Conservation (phyloP, 2,329 filamentous ascomycete genomes). For the Xylariaceae sp. region DNA sequence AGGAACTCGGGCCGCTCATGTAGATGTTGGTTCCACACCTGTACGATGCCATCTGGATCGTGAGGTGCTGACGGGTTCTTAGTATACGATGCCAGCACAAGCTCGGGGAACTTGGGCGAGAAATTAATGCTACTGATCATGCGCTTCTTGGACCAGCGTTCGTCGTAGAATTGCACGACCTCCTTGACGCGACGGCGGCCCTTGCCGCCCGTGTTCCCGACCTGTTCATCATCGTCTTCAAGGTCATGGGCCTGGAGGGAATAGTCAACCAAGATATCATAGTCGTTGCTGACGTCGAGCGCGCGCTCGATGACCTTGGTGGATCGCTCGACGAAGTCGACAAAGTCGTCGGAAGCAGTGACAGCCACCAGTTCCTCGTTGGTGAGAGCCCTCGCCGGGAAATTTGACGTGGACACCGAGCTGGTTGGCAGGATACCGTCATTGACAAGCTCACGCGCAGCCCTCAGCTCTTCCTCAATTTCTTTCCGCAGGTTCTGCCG, state of each 20-base stretch:
- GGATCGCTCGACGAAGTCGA: slow-evolving; percentile 90
- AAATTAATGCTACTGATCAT: slow-evolving; percentile 96
- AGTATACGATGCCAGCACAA: slow-evolving; percentile 90
- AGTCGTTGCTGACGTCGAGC: slow-evolving; percentile 71
- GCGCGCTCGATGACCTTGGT: slow-evolving; percentile 96
- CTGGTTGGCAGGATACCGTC: slow-evolving; percentile 42
- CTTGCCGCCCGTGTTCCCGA: slow-evolving; percentile 60
- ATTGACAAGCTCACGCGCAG: slow-evolving; percentile 53
- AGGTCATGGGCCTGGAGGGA: slow-evolving; percentile 68
- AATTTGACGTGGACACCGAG: slow-evolving; percentile 44
- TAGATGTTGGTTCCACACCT: slow-evolving; percentile 95
- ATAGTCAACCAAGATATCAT: slow-evolving; percentile 94
- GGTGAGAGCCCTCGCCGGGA: slow-evolving; percentile 72
- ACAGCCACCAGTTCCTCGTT: slow-evolving; percentile 84
- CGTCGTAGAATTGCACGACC: slow-evolving; percentile 86
- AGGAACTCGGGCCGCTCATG: slow-evolving; percentile 93
- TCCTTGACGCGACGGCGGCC: slow-evolving; percentile 74
- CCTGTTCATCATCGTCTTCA: slow-evolving; percentile 76
- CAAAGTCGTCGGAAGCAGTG: slow-evolving; percentile 84
- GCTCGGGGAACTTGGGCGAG: slow-evolving; percentile 88
- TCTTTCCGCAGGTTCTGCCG: slow-evolving; percentile 77
- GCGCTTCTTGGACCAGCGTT: slow-evolving; percentile 92
- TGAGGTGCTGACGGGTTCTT: slow-evolving; percentile 94
- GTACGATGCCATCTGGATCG: slow-evolving; percentile 85
- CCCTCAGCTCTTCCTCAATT: slow-evolving; percentile 85